These are phyloP conservation scores for Gastrolobium bilobum DNA, from an alignment of 306 rosid genomes.

Conservation along the genomic window DNA sequence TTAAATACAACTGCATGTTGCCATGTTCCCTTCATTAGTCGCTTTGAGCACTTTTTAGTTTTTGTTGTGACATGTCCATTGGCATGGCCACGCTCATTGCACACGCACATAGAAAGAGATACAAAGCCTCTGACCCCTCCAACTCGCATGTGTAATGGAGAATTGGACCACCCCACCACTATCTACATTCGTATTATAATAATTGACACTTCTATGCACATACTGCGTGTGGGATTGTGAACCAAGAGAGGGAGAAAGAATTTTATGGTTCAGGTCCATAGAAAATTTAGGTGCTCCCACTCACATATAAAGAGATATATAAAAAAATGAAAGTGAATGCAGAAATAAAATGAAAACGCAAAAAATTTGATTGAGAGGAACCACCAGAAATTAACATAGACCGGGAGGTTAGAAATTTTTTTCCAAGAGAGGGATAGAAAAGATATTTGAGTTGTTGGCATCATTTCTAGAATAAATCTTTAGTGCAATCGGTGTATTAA, in stretches of 20 bases:
- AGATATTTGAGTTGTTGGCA: background rate
- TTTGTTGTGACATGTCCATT: slow-evolving; percentile 12
- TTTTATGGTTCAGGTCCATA: too few relatives aligned
- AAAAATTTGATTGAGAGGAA: too few relatives aligned
- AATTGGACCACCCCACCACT: slow-evolving; percentile 36
- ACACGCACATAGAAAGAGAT: slow-evolving; percentile 44
- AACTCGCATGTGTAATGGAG: background rate
- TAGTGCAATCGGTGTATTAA: too few relatives aligned
- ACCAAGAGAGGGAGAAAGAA: background rate
- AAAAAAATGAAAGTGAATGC: too few relatives aligned
- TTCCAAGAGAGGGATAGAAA: background rate
- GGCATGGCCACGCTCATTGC: slow-evolving; percentile 20
- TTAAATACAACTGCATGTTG: background rate
- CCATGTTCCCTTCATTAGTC: background rate
- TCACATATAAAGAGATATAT: too few relatives aligned
- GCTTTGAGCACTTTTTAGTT: background rate
- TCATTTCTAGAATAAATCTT: background rate
- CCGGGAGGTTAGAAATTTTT: too few relatives aligned
- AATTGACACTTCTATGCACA: background rate
- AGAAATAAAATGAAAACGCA: too few relatives aligned
- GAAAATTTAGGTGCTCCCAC: too few relatives aligned
- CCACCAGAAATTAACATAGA: too few relatives aligned
- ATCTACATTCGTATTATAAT: background rate
- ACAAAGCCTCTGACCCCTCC: slow-evolving; percentile 6
- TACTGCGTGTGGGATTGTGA: background rate